Evolutionary conservation across 1,139 yeast species (phyloP).

Genomic region (Magnusiomyces suaveolens): DNA sequence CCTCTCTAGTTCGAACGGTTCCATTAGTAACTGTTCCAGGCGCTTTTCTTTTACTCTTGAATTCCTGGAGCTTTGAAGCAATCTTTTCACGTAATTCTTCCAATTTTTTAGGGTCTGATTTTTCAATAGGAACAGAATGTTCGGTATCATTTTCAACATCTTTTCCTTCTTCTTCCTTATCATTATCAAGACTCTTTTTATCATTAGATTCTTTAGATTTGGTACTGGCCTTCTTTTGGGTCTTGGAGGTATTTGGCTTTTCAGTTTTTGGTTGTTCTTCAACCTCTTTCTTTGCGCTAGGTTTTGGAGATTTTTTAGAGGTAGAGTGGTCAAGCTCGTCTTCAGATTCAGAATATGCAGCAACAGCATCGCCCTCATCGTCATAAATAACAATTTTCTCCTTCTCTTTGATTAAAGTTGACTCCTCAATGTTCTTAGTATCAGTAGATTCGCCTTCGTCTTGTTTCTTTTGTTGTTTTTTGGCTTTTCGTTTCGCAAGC

Average conservation of each 20-base stretch:
- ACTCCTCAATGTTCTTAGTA: constrained; percentile 18
- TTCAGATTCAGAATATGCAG: constrained; percentile 10
- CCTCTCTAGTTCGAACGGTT: constrained; percentile 55
- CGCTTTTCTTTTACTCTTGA: constrained; percentile 81
- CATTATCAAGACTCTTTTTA: neutral
- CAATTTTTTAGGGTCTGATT: constrained; percentile 32
- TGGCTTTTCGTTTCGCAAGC: constrained; percentile 50
- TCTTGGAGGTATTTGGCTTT: neutral
- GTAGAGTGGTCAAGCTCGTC: too few relatives aligned
- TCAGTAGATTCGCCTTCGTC: constrained; percentile 5
- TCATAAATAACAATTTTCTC: constrained; percentile 52
- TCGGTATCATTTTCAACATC: neutral
- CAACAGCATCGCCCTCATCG: constrained; percentile 63
- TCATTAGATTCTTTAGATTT: neutral
- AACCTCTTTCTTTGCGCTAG: constrained; percentile 15
- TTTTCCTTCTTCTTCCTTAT: neutral
- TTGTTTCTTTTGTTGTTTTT: constrained; percentile 50
- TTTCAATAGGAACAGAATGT: constrained; percentile 40
- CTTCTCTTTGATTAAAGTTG: constrained; percentile 28
- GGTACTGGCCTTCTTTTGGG: neutral
- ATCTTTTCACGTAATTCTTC: constrained; percentile 61
- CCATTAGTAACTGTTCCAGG: constrained; percentile 75
- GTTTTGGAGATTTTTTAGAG: constrained; percentile 12
- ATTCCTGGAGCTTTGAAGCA: constrained; percentile 55
- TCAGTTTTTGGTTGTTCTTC: neutral